Evolutionary conservation across 1,284 basidiomycete species (phyloP).

Genomic region (Papiliotrema nemorosa): DNA sequence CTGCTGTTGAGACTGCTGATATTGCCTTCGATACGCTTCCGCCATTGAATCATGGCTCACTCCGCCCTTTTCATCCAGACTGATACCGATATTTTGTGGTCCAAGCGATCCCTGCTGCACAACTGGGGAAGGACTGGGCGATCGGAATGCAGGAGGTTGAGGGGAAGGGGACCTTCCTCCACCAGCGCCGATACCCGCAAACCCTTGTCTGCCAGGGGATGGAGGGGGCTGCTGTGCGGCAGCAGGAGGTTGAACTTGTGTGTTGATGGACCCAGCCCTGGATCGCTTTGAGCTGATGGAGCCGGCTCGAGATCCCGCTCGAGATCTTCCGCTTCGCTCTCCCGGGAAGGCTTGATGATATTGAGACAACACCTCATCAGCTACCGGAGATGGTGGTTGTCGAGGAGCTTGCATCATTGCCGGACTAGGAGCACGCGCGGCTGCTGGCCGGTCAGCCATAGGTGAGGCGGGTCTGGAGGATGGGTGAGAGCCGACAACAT

Average conservation of each 20-base stretch:
- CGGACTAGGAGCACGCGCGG: conserved; percentile 38
- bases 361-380: conserved; percentile 68
- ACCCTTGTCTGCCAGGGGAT: conserved; percentile 58
- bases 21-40: conserved; percentile 50
- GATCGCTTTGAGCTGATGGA: conserved; percentile 40
- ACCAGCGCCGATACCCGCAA: conserved; percentile 73
- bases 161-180: conserved; percentile 60
- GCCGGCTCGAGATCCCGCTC: conserved; percentile 53
- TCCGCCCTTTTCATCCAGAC: conserved; percentile 69
- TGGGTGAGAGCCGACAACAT: conserved; percentile 71
- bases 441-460: conserved; percentile 43
- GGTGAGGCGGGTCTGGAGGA: conserved; percentile 71
- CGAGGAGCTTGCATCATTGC: conserved; percentile 70
- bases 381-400: conserved; percentile 55
- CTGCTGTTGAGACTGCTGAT: conserved; percentile 42
- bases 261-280: conserved; percentile 41
- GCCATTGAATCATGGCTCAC: conserved; percentile 80
- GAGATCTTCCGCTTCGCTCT: conserved; percentile 55
- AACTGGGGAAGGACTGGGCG: conserved; percentile 37
- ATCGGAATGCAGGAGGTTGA: conserved; percentile 50
- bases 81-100: conserved; percentile 62
- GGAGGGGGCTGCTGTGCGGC: conserved; percentile 6
- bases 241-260: conserved; percentile 5
- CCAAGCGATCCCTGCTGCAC: conserved; percentile 31
- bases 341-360: conserved; percentile 86